These are phyloP conservation scores for Voacanga thouarsii DNA, from an alignment of 257 asterid species.

Conservation along the genomic window DNA sequence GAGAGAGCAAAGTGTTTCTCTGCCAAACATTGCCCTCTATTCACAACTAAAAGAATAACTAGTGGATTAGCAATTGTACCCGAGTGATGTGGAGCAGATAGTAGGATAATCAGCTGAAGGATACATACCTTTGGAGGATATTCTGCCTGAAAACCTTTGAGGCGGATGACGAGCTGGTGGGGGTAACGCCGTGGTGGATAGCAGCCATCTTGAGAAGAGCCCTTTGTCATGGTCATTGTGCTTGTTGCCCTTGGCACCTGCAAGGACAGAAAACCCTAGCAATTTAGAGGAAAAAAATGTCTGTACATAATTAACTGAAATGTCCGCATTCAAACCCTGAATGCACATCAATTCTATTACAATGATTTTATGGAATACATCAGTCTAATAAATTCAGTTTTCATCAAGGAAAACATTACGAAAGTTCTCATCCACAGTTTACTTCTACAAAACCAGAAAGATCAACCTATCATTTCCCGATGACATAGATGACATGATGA, in stretches of 20 bases:
- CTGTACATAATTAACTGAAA: not conserved
- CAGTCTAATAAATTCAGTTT: not conserved
- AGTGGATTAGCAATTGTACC: conserved; percentile 24
- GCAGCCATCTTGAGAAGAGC: conserved; percentile 20
- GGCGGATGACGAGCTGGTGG: conserved; percentile 19
- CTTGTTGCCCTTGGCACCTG: conserved; percentile 36
- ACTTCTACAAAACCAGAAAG: not conserved
- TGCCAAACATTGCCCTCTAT: no score
- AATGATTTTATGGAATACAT: not conserved
- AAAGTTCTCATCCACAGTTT: not conserved
- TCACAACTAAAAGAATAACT: not conserved
- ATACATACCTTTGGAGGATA: conserved; percentile 18
- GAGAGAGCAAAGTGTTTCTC: no score
- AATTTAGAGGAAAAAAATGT: not conserved
- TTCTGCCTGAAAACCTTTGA: conserved; percentile 17
- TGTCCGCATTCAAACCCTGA: not conserved
- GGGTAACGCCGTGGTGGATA: conserved; percentile 32
- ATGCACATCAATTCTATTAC: not conserved
- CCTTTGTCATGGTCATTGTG: conserved; percentile 34
- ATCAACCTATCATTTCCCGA: not conserved
- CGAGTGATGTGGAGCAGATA: conserved; percentile 39
- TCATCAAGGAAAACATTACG: not conserved
- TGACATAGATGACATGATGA: not conserved
- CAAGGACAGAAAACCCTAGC: conserved; percentile 13
- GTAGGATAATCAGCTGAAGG: conserved; percentile 39